Base-by-base conservation (phyloP, 305 asterid genomes). In the Lippia alba region DNA sequence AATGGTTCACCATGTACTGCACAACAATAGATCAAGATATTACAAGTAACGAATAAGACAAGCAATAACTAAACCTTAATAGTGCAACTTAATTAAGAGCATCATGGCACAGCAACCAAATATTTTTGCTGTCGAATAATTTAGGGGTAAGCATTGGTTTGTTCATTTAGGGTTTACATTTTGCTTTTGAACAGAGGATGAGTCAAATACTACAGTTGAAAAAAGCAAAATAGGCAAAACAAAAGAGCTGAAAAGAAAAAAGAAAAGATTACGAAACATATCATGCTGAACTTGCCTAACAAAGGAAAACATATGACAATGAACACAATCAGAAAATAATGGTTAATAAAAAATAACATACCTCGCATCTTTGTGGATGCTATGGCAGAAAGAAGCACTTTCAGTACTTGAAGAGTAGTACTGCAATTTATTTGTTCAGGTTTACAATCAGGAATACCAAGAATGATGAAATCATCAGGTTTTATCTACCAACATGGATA, bases 1-100 rank as follows among this genome's bases (percentile, higher is more conserved):
- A 95, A 75, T 59, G 92, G 85, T 74, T 82, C 98, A 69, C 98
- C 96, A 56, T 95, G 99, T 76, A 95, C 99, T 95, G 91, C 87
- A 95, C 44, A 70, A 65, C 49, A 76, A 64, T 33, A 72, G 61
- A 76, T 59, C 45, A 73, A 67, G 72, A 74, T 12, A 63, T 68
- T 61, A 64, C 57, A 36, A 51, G n/a, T 60, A 18, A 60, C 66
- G 61, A 66, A 69, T 61, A 64, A 74, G 74, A 60, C 17, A 53
- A 41, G 71, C 14, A 32, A 49, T 49, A 39, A 45, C 41, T 10
- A 51, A 36, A 33, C 9, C 48, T 49, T 64, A 71, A 55, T 39
- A 53, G 58, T 6, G 30, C 50, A 49, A 17, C 64, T 62, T 49
- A 41, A 64, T 12, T n/a, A 58, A 64, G 41, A 62, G 39, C 73